These are phyloP conservation scores for Closterium sp. DNA, from an alignment of 139 green algal genomes.

Conservation along the genomic window DNA sequence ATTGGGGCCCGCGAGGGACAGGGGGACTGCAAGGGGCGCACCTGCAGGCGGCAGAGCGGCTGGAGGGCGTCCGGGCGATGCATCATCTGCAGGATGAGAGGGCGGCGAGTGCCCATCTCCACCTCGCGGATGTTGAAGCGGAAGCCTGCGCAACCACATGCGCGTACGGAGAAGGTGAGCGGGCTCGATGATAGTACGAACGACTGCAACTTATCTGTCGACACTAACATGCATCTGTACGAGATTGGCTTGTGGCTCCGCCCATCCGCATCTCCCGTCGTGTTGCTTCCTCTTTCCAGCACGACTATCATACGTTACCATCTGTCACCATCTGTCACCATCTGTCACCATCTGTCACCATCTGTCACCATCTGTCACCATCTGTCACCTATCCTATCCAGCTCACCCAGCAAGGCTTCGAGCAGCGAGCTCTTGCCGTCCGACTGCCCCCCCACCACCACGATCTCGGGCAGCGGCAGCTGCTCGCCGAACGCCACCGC, in stretches of 20 bases:
- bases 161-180: neutral
- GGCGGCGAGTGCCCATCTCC: conserved; percentile 87
- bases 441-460: conserved; percentile 84
- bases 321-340: no score
- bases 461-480: conserved; percentile 89
- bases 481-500: conserved; percentile 54
- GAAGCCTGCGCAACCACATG: conserved; percentile 61
- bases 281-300: no score
- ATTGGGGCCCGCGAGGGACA: neutral
- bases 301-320: no score
- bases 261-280: no score
- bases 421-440: conserved; percentile 88
- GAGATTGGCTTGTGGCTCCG: neutral
- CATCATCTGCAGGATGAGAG: conserved; percentile 80
- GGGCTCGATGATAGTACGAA: neutral
- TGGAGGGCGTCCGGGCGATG: conserved; percentile 72
- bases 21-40: neutral
- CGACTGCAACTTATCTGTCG: neutral
- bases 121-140: conserved; percentile 84
- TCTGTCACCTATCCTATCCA: conserved; percentile 54
- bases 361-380: neutral
- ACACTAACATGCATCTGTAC: neutral
- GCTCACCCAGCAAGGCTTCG: conserved; percentile 80
- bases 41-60: conserved; percentile 73
- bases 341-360: neutral